Base-by-base conservation (phyloP, 768 basidiomycete species). In the Megacollybia marginata region DNA sequence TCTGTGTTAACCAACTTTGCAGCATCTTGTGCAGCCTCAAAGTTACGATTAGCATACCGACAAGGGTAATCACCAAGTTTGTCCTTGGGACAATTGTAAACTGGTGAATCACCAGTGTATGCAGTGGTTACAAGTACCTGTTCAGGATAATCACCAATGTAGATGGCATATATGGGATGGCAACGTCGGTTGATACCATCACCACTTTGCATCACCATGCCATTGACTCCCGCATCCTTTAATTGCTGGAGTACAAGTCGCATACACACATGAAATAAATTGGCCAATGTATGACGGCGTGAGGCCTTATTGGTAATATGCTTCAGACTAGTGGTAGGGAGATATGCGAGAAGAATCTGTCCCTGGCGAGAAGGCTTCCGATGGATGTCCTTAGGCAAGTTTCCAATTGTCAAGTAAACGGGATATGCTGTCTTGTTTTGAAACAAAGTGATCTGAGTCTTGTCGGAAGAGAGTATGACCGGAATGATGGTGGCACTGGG, bases 201-300 rank as follows among this genome's bases (percentile, higher is more conserved):
- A 0, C 60, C 60, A 46, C 68, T 52, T 2, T 32, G 36, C 44
- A 59, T 47, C 19, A 38, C 35, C 8, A 55, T n/a, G 13, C 54
- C 54, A 1, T 23, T 20, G 0, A 34, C 15, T 1, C 54, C 54
- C 5, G 54, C 52, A 9, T 42, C 23, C 45, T 55, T 48, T 18
- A 72, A 51, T 0, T 62, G 56, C 23, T 59, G 33, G 0, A 69
- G 46, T 2, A 72, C 47, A 1, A 45, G 13, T 1, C 13, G 12
- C 51, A 54, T 65, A 48, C 62, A 65, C 0, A 54, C 28, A 35
- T 72, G 69, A 46, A 70, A 69, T 0, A 67, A 55, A 1, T 54
- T 60, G 44, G n/a, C 61, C 54, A n/a, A 46, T 35, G 3, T 48
- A 53, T 13, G 54, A 12, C 23, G 56, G 43, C 55, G 48, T 4